Base-by-base conservation (phyloP, 1,284 basidiomycete species). In the Pyrrhoderma noxium region DNA sequence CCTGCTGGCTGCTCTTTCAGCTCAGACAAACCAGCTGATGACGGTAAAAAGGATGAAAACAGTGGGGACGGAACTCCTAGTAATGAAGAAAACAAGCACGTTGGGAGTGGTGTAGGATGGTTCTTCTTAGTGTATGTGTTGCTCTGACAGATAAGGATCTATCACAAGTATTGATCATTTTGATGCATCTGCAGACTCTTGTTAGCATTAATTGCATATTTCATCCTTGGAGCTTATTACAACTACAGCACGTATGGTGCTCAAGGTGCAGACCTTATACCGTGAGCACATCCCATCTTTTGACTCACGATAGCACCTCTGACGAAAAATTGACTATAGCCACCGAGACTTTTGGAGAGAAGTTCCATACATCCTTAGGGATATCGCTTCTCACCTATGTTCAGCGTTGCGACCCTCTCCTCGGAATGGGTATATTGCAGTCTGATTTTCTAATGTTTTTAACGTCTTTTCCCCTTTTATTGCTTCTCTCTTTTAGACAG, bases 341-440 rank as follows among this genome's bases (percentile, higher is more conserved):
- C 88, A 91, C 66, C 84, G 87, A 42, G 87, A 90, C 63, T 89
- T 92, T 67, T 90, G 87, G 87, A 71, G 80, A 65, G 89, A 92
- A 66, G 82, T 91, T 3, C 89, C 89, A 3, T 89, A 87, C 60
- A 84, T 92, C 77, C 64, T 89, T 34, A 73, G 74, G 37, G 89
- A 91, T 60, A 79, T 92, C 31, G 63, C 82, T 45, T 79, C 82
- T 13, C 86, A 89, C 66, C 66, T 90, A 39, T 88, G 85, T 65
- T 81, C 84, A 18, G 74, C 75, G 44, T 74, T 86, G 42, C 80
- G 82, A 49, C 78, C 82, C 56, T 70, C 79, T 14, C 77, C 70
- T 61, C 75, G 82, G 51, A 79, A 82, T 44, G 84, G 84, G 39
- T 89, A 89, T 64, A 80, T 88, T 54, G 74, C 86, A 45, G 86